Evolutionary conservation across 306 rosid genomes (phyloP).

Genomic region (Pyrus pyrifolia): DNA sequence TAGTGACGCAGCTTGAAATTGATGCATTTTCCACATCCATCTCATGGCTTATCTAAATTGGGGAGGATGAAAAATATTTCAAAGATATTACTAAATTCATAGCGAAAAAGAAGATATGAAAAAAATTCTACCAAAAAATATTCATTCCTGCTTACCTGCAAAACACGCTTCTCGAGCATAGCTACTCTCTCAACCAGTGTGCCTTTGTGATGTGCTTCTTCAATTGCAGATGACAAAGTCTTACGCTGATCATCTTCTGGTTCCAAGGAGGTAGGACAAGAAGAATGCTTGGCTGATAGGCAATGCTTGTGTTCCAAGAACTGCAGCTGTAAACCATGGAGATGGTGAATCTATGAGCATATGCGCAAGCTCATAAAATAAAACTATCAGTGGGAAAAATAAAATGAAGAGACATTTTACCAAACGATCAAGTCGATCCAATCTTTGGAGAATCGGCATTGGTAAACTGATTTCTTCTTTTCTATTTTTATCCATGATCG

Average conservation of each 20-base stretch:
- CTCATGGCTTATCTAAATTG: constrained; percentile 21
- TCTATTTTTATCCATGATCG: constrained; percentile 6
- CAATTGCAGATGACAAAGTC: constrained; percentile 29
- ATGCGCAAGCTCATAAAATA: neutral
- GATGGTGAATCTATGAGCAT: neutral
- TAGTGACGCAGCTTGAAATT: constrained; percentile 22
- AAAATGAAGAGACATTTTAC: neutral
- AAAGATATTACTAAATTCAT: neutral
- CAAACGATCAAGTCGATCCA: constrained; percentile 30
- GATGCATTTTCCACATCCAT: constrained; percentile 26
- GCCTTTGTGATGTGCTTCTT: constrained; percentile 37
- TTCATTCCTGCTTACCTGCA: constrained; percentile 21
- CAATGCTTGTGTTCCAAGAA: constrained; percentile 31
- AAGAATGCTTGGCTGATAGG: neutral
- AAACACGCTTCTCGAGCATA: constrained; percentile 29
- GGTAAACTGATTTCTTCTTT: constrained; percentile 11
- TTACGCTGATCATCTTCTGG: constrained; percentile 10
- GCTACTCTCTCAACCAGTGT: constrained; percentile 30
- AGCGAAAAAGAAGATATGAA: neutral
- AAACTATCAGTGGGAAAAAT: neutral
- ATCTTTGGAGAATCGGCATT: constrained; percentile 31
- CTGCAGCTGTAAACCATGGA: constrained; percentile 16
- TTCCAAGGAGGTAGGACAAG: neutral
- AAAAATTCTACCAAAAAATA: neutral
- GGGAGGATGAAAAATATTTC: neutral